A percentile compares a stretch with the other conserved stretches of the same genome.
Conservation (phyloP, 2,329 filamentous ascomycete species). For the Arthrobotrys pseudoclavata region DNA sequence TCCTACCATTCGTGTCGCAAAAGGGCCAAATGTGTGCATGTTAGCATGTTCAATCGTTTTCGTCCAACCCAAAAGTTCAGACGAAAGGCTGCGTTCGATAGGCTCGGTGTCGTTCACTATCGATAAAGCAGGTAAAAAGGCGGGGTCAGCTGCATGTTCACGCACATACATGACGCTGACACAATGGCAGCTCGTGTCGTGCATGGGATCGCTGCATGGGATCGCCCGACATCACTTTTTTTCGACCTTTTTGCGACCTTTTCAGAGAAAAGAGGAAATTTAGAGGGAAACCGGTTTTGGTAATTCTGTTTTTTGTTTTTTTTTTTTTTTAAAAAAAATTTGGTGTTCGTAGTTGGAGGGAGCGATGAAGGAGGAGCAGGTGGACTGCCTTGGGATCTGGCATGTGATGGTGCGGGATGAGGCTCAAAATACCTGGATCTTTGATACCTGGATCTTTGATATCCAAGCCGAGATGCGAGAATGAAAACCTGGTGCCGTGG, state of each 20-base stretch:
- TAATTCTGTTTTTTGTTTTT: neutral
- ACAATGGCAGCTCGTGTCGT: constrained; percentile 27
- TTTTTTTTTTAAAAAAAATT: constrained; percentile 34
- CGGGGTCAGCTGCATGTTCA: constrained; percentile 59
- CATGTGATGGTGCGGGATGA: constrained; percentile 12
- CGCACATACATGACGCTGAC: constrained; percentile 11
- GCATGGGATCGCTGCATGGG: constrained; percentile 58
- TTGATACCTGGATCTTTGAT: neutral
- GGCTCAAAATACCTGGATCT: constrained; percentile 14
- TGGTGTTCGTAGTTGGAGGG: too few relatives aligned
- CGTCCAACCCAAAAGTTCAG: constrained; percentile 53
- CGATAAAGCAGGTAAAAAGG: constrained; percentile 51
- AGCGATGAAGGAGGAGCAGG: constrained; percentile 8
- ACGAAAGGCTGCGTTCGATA: constrained; percentile 57
- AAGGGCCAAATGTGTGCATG: neutral
- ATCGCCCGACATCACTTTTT: constrained; percentile 24
- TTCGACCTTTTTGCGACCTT: neutral
- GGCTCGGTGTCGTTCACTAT: constrained; percentile 39
- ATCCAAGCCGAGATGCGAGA: neutral
- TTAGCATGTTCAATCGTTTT: neutral
- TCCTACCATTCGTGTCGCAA: neutral
- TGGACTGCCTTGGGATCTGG: constrained; percentile 8
- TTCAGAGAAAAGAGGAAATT: constrained; percentile 7
- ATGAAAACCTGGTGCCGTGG: constrained; percentile 15
- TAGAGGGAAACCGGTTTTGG: constrained; percentile 11